Evolutionary conservation across 179 eudicot genomes (phyloP), one percentile per base, ranked within the genome.

Genomic region (Carnegiea gigantea): DNA sequence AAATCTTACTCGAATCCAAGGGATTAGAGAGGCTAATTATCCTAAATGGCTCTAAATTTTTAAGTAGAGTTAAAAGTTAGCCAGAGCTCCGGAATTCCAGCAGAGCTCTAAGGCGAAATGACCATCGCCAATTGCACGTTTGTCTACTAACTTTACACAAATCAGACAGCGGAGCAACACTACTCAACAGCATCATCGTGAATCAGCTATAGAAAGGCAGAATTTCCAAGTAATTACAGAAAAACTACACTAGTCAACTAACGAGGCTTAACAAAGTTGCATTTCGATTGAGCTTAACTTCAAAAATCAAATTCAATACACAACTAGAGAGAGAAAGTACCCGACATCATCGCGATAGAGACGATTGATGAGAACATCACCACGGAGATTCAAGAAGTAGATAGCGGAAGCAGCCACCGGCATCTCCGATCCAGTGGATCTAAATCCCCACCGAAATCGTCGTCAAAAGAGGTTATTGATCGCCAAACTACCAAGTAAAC

Each of bases 361-460:
- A 84, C 99, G 99, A 87, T 96, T 96, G 88, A 96, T 96, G 87
- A 96, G 99, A 70, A 96, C 99, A 90, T 96, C 99, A 82, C 99
- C 99, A 59, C 99, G 99, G 81, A 96, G 98, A 87, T 96, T 96
- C 82, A 96, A 73, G 79, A 96, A 96, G 87, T 96, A 96, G 26
- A 96, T 88, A 44, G 99, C 99, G 57, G 99, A 96, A 83, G 98
- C 99, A 76, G 98, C 93, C 86, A 96, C 95, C 84, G 98, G 98
- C 98, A 96, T 96, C 80, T 87, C 83, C 84, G 84, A 86, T 84
- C 86, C 82, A 85, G 72, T 77, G 80, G 85, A 82, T 75, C 81
- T 70, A 77, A 82, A 51, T 67, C 23, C 73, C 14, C 73, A 10
- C 9, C 44, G 10, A 3, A 68, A 65, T 75, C 79, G 75, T 30